Percentiles rank a stretch among this genome's conserved stretches.
Conservation (phyloP, 1,139 yeast species). For the Candida labiduridarum region DNA sequence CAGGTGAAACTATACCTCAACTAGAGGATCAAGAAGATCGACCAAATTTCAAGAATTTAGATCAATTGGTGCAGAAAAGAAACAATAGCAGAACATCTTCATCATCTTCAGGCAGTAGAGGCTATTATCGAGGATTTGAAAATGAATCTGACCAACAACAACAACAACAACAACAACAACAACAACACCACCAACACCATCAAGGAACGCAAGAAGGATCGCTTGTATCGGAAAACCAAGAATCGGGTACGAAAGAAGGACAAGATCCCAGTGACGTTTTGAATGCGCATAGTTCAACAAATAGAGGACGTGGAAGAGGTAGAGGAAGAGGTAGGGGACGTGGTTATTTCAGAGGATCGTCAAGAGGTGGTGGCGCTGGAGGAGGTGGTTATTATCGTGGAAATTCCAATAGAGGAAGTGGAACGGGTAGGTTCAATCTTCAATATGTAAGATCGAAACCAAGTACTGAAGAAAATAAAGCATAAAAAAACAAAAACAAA, state of each 20-base stretch:
- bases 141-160: neutral
- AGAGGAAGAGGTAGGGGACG: slow-evolving; percentile 15
- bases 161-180: neutral
- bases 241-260: neutral
- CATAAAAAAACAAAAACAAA: neutral
- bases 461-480: slow-evolving; percentile 1
- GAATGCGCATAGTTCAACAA: neutral
- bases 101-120: slow-evolving; percentile 3
- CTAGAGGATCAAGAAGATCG: slow-evolving; percentile 15
- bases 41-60: slow-evolving; percentile 37
- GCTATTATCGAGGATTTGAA: neutral
- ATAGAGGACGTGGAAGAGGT: slow-evolving; percentile 3
- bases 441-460: slow-evolving; percentile 28
- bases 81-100: slow-evolving; percentile 5
- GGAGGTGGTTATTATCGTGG: slow-evolving; percentile 17
- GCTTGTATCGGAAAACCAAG: too few relatives aligned
- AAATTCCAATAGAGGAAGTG: slow-evolving; percentile 23
- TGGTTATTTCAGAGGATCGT: slow-evolving; percentile 21
- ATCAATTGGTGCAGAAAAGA: slow-evolving; percentile 25
- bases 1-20: neutral
- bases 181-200: neutral
- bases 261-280: neutral
- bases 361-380: slow-evolving; percentile 15
- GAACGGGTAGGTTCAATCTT: slow-evolving; percentile 23
- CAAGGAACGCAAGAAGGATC: neutral